Evolutionary conservation across 129 eudicot species (phyloP).

Genomic region (Centrapalus pauciflorus): DNA sequence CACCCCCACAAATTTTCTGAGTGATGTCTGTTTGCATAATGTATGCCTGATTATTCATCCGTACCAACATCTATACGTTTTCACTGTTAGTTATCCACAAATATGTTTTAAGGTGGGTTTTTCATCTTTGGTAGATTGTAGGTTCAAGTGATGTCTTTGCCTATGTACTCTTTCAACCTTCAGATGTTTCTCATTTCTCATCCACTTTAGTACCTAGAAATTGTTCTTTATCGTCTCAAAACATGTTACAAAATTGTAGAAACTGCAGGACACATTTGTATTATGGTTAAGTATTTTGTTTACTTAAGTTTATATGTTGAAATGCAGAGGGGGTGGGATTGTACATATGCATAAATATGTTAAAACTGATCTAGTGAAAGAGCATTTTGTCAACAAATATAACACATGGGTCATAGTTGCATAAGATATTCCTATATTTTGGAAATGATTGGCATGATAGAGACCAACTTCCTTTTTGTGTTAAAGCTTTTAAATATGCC

Average conservation of each 20-base stretch:
- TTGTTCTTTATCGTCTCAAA: background rate
- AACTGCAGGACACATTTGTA: background rate
- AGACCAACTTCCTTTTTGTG: background rate
- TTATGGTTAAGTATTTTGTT: background rate
- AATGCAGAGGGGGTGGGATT: background rate
- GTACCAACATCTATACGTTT: background rate
- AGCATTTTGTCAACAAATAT: background rate
- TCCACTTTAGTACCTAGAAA: background rate
- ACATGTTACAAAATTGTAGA: background rate
- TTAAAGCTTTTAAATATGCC: background rate
- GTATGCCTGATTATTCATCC: background rate
- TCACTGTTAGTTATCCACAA: background rate
- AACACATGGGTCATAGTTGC: background rate
- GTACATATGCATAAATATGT: background rate
- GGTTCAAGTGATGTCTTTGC: background rate
- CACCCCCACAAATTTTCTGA: too few species aligned
- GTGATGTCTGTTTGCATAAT: too few species aligned
- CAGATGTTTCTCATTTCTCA: background rate
- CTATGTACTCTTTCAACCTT: background rate
- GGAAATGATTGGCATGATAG: background rate
- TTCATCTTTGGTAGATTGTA: background rate
- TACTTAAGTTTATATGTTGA: conserved; percentile 1
- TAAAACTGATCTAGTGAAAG: background rate
- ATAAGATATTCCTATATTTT: background rate
- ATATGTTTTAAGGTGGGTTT: background rate